phyloP scores from a whole-genome alignment of 495 filamentous ascomycete species.

The Geopyxis carbonaria region DNA sequence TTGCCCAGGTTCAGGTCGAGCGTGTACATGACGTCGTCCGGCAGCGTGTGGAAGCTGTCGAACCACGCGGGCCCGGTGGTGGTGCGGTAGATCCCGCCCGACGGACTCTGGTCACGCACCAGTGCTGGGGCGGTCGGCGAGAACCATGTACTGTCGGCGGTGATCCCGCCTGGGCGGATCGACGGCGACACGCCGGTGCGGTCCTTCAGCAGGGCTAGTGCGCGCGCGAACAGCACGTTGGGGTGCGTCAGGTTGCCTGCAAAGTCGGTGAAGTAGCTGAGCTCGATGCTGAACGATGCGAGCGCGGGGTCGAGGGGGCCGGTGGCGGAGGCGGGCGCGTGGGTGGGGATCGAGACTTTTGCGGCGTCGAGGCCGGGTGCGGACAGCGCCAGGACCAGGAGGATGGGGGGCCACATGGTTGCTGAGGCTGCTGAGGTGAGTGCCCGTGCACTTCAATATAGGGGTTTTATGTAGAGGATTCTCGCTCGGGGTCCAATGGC shows the following conservation, averaged over 20 bases:
- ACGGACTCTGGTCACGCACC: slow-evolving; percentile 6
- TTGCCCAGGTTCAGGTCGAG: slow-evolving; percentile 9
- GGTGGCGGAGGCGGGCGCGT: no score
- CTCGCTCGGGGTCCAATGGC: no score
- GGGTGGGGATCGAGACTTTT: no score
- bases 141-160: slow-evolving; percentile 12
- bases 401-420: no score
- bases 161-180: slow-evolving; percentile 10
- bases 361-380: no score
- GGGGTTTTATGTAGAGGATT: no score
- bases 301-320: no score
- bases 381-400: no score
- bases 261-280: slow-evolving; percentile 12
- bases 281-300: no score
- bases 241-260: slow-evolving; percentile 10
- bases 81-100: slow-evolving; percentile 7
- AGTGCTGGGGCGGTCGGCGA: slow-evolving; percentile 1
- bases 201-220: slow-evolving; percentile 6
- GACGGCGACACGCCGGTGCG: slow-evolving; percentile 6
- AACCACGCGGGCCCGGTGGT: slow-evolving; percentile 11
- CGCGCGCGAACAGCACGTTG: slow-evolving; percentile 7
- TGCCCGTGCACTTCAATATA: no score
- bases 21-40: slow-evolving; percentile 6
- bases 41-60: slow-evolving; percentile 10
- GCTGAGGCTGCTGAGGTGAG: no score